Evolutionary conservation across 306 rosid species (phyloP).

Genomic region (Senna tora): DNA sequence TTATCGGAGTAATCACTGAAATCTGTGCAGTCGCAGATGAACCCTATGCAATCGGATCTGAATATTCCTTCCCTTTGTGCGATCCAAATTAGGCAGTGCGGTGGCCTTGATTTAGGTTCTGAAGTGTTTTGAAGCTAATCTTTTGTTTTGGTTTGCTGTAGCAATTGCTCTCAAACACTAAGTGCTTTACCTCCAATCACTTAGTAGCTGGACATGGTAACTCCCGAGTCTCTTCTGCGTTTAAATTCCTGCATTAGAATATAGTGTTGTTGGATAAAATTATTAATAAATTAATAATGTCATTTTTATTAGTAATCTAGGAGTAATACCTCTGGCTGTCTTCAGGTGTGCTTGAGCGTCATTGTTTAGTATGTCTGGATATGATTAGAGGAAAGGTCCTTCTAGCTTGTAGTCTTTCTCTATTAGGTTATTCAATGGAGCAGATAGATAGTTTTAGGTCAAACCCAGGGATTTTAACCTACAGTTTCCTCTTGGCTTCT

Average conservation of each 20-base stretch:
- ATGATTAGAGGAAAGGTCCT: not conserved
- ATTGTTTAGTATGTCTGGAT: not conserved
- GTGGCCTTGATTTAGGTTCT: not conserved
- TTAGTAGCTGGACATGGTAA: slow-evolving; percentile 46
- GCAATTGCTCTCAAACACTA: slow-evolving; percentile 9
- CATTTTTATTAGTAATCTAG: not conserved
- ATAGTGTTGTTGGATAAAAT: not conserved
- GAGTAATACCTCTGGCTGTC: not conserved
- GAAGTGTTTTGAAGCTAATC: not conserved
- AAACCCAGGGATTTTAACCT: not conserved
- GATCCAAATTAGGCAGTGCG: not conserved
- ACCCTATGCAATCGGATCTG: slow-evolving; percentile 1
- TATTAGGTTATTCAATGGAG: not conserved
- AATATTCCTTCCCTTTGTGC: not conserved
- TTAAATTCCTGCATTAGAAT: not conserved
- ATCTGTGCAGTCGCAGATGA: not conserved
- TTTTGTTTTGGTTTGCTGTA: not conserved
- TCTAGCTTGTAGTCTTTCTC: not conserved
- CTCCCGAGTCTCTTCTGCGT: slow-evolving; percentile 27
- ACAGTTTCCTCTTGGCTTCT: not conserved
- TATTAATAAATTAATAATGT: not conserved
- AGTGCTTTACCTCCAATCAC: slow-evolving; percentile 31
- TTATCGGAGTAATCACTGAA: not conserved
- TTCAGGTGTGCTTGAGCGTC: not conserved
- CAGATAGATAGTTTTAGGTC: not conserved